Base-by-base conservation (phyloP, 2,329 filamentous ascomycete genomes). In the Alternaria sp. region DNA sequence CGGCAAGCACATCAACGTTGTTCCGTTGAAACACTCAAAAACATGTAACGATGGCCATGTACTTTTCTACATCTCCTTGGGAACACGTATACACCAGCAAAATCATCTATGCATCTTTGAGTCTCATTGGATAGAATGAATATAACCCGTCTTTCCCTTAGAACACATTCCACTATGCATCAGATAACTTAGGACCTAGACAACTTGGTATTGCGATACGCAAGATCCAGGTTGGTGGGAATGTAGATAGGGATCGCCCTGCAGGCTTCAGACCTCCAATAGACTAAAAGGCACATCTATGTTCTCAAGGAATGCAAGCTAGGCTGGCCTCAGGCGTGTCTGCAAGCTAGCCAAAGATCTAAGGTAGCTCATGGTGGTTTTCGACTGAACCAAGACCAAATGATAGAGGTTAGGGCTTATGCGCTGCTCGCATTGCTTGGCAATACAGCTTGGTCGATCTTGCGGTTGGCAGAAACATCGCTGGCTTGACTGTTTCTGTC, bases 161-260 rank as follows among this genome's bases (percentile, higher is more conserved):
- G 4, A 39, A 9, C 4, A 39, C 7, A 20, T 39, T n/a, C 9
- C 4, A 9, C 38, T 3, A 18, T 6, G n/a, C n/a, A 5, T 39
- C 4, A 39, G n/a, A 6, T 39, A n/a, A 0, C 8, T 5, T 9
- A 20, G 18, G 5, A 11, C 4, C 8, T 11, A 18, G n/a, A 39
- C 2, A 11, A 39, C n/a, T 12, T 20, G 0, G 4, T 20, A 8
- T 39, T 4, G 1, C 9, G 38, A 39, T 20, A 20, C 5, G 1
- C 38, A 11, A 20, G 9, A 7, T 0, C 9, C 16, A n/a, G 16
- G 7, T 0, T 3, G 8, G 36, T 38, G 7, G n/a, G 16, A 8
- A 9, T 8, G 16, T 16, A 3, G 5, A 4, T 6, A 6, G 3
- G 16, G 36, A 24, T 12, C 1, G 0, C 0, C 2, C 28, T 30